Conservation (phyloP, 177 flowering plant genomes). For the Vitis hybrid region DNA sequence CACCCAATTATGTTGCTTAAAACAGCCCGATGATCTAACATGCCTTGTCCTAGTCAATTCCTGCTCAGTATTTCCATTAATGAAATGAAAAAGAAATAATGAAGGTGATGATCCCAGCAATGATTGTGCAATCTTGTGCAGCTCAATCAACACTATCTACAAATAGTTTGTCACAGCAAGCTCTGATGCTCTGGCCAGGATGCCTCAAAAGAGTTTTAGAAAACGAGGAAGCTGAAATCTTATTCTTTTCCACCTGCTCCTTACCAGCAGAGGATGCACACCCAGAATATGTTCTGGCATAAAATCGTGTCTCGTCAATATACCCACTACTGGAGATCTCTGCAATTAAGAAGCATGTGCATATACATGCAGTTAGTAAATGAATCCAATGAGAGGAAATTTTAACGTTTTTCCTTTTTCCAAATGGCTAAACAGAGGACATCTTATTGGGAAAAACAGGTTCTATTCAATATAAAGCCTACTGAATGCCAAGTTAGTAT, state of each 20-base stretch:
- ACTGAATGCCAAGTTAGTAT: too few species aligned
- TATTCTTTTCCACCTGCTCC: constrained; percentile 70
- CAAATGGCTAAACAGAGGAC: too few species aligned
- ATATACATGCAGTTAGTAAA: neutral
- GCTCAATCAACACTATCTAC: constrained; percentile 2
- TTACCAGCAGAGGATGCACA: constrained; percentile 57
- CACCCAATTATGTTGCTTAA: too few species aligned
- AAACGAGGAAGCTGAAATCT: constrained; percentile 44
- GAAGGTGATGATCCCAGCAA: neutral
- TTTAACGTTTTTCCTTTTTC: too few species aligned
- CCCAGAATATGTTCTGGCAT: constrained; percentile 85
- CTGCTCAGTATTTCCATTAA: neutral
- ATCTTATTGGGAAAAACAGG: too few species aligned
- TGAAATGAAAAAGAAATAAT: neutral
- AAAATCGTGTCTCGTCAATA: constrained; percentile 94
- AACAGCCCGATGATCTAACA: neutral
- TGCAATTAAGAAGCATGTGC: constrained; percentile 36
- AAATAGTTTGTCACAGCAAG: neutral
- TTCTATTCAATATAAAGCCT: too few species aligned
- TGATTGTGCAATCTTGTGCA: neutral
- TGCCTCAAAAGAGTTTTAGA: constrained; percentile 21
- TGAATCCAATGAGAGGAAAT: neutral
- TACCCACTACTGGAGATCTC: constrained; percentile 83
- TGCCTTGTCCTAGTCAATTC: neutral
- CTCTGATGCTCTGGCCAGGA: constrained; percentile 3